Evolutionary conservation across 2,329 filamentous ascomycete genomes (phyloP), one percentile per base, ranked within the genome.

Genomic region (Diaporthe nobilis): DNA sequence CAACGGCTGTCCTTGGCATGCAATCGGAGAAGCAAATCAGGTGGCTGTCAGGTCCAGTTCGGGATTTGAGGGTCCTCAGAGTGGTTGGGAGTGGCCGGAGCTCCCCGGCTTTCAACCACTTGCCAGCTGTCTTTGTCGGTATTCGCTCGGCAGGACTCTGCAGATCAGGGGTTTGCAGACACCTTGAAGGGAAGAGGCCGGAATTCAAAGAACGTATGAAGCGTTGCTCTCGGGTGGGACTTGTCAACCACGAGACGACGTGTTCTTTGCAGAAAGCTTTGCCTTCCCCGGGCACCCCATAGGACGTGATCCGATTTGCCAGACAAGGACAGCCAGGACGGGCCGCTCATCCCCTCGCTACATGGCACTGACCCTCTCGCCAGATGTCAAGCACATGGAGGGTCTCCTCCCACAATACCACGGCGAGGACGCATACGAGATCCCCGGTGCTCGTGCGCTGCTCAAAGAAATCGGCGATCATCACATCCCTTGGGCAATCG

Each of bases 301-400:
- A 20, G 65, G 65, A 53, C 28, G 20, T 39, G 65, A 51, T 39
- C 39, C 47, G 22, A 53, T 53, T 68, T 68, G 65, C 22, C 49
- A 68, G 22, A 6, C 47, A 20, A 37, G 34, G 47, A 68, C 65
- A 39, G 65, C 47, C 47, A 68, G 65, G 34, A 20, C 31, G 22
- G 65, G 44, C 63, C 44, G 22, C 47, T 8, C 44, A 17, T 47
- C 28, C 28, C 17, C 63, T 53, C 47, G 47, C 22, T 25, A 53
- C n/a, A 28, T 47, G 44, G 20, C 42, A 49, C 73, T 76, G 72
- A 75, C 72, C 67, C 58, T 71, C 53, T 51, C 74, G 15, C 47
- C 22, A 97, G 95, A 98, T 82, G 92, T 98, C 79, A 91, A 90
- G 82, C 86, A 93, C 74, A 91, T 96, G 83, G 97, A 98, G 86